Evolutionary conservation across 306 rosid species (phyloP), one percentile per base, ranked within the genome.

Genomic region (Clitoria ternatea): DNA sequence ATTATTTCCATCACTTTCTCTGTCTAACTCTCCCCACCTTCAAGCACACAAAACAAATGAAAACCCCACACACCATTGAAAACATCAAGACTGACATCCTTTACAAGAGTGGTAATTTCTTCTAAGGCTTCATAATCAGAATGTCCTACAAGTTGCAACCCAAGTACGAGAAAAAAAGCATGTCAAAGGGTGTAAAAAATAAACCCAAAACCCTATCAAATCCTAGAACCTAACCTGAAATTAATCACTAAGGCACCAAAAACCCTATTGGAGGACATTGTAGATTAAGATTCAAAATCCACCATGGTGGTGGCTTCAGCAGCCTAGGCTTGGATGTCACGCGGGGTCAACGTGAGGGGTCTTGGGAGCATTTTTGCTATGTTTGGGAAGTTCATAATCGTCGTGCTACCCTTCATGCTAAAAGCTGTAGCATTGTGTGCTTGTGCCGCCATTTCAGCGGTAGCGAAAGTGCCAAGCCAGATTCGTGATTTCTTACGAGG

Each of bases 401-500:
- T 88, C 0, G 96, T 75, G 48, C 64, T 42, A 3, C 98, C 96
- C 49, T 92, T 92, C 5, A 92, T 84, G 81, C 79, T 79, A 11
- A 89, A 24, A 6, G 97, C 85, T 0, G 97, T 96, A 14, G 86
- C 97, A 52, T 92, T 96, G 48, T 92, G 97, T 0, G 97, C 97
- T 36, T 96, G 80, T 3, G 97, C 97, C 0, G 97, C 97, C 97
- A 92, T 92, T 65, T 87, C 94, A 0, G 96, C 85, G 0, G 88
- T 83, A 0, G 89, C 80, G 11, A 85, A 92, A 22, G 97, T 85
- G 2, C 94, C 96, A 3, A 92, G 89, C 97, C 97, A 92, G 68
- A 92, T 92, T 7, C 96, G 85, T 0, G 97, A 92, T 59, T 91
- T 91, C 84, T 91, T 91, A n/a, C 97, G 85, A 0, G 96, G 97